Percentiles rank a stretch among this genome's conserved stretches.
These are phyloP conservation scores for Hymenotorrendiella dingleyae DNA, from an alignment of 2,329 filamentous ascomycete genomes.

Conservation along the genomic window DNA sequence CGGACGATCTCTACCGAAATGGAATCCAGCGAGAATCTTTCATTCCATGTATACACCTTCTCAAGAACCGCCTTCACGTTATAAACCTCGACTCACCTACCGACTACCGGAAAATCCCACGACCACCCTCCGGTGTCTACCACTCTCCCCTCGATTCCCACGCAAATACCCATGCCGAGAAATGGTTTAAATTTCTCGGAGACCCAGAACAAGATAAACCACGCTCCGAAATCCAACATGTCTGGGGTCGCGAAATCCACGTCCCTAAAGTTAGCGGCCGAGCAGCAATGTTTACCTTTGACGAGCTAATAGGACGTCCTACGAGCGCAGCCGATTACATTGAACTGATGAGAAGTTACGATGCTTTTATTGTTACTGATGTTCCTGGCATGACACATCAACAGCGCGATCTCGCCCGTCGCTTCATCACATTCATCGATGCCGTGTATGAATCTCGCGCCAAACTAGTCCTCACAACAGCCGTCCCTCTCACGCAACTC, in stretches of 20 bases:
- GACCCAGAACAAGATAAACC: slow-evolving; percentile 72
- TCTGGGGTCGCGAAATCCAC: slow-evolving; percentile 87
- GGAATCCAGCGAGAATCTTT: slow-evolving; percentile 95
- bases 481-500: slow-evolving; percentile 75
- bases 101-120: slow-evolving; percentile 94
- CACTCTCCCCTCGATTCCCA: slow-evolving; percentile 78
- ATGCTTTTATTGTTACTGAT: slow-evolving; percentile 86
- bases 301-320: slow-evolving; percentile 82
- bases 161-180: slow-evolving; percentile 75
- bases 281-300: slow-evolving; percentile 86
- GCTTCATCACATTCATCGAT: slow-evolving; percentile 97
- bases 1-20: slow-evolving; percentile 95
- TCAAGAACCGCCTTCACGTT: slow-evolving; percentile 77
- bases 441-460: slow-evolving; percentile 88
- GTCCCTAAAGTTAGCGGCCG: slow-evolving; percentile 84
- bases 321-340: slow-evolving; percentile 94
- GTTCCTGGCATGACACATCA: slow-evolving; percentile 87
- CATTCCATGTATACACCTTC: slow-evolving; percentile 86
- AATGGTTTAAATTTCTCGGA: slow-evolving; percentile 93
- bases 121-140: slow-evolving; percentile 89
- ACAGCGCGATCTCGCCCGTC: slow-evolving; percentile 77
- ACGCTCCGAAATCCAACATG: slow-evolving; percentile 70
- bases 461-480: slow-evolving; percentile 91
- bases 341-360: slow-evolving; percentile 82
- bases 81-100: slow-evolving; percentile 93